These are phyloP conservation scores for Haplographium delicatum DNA, from an alignment of 495 filamentous ascomycete species.

Conservation along the genomic window DNA sequence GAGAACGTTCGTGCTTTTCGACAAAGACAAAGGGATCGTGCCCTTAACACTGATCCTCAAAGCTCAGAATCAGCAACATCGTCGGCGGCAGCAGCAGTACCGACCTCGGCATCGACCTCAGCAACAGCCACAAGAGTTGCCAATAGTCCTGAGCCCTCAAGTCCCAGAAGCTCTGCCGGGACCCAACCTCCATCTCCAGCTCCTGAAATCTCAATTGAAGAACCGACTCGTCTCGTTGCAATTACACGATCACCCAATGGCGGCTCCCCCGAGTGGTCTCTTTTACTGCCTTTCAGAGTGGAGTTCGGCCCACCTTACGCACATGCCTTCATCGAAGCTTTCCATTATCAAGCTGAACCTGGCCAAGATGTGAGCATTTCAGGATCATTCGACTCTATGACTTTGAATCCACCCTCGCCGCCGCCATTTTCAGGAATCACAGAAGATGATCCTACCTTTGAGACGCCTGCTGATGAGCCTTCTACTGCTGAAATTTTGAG, in stretches of 20 bases:
- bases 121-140: too few species aligned
- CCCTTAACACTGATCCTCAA: background rate
- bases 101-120: too few species aligned
- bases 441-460: background rate
- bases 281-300: slow-evolving; percentile 6
- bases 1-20: slow-evolving; percentile 15
- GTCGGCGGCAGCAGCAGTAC: too few species aligned
- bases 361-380: too few species aligned
- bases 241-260: background rate
- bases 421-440: background rate
- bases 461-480: background rate
- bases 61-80: background rate
- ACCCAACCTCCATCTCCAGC: background rate
- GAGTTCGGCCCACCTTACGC: slow-evolving; percentile 6
- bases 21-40: slow-evolving; percentile 4
- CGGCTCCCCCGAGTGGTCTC: background rate
- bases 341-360: slow-evolving; percentile 1
- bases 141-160: too few species aligned
- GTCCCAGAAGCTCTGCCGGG: too few species aligned
- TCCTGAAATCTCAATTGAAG: background rate
- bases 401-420: too few species aligned
- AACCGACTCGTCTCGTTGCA: background rate
- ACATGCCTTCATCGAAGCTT: slow-evolving; percentile 8
- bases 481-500: background rate
- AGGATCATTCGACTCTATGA: too few species aligned